These are phyloP conservation scores for Inga oerstediana DNA, from an alignment of 306 rosid genomes.

Conservation along the genomic window DNA sequence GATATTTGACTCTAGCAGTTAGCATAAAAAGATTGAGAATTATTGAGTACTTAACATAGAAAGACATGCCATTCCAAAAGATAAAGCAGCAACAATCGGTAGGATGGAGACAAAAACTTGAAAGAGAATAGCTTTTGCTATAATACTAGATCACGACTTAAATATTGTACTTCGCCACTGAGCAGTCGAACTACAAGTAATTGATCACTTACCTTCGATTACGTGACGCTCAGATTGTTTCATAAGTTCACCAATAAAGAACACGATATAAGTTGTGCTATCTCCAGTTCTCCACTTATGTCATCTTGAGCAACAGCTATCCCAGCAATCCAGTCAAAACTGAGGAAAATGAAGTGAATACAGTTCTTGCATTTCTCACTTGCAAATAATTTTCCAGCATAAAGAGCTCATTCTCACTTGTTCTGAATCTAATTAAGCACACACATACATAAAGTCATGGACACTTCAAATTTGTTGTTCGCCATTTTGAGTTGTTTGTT, in stretches of 20 bases:
- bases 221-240: constrained; percentile 84
- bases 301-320: constrained; percentile 96
- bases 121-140: background rate
- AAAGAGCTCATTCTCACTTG: background rate
- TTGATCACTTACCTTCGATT: constrained; percentile 67
- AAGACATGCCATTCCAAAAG: background rate
- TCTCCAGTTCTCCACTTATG: constrained; percentile 93
- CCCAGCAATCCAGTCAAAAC: constrained; percentile 69
- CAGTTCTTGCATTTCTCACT: background rate
- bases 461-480: background rate
- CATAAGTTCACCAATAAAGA: constrained; percentile 95
- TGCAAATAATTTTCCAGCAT: background rate
- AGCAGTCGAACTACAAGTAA: background rate
- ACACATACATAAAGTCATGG: background rate
- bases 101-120: background rate
- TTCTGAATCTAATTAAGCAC: background rate
- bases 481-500: too few species aligned
- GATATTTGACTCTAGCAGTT: background rate
- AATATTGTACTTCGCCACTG: background rate
- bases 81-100: background rate
- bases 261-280: constrained; percentile 84
- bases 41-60: background rate
- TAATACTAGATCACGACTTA: background rate
- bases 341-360: background rate
- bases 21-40: background rate